Evolutionary conservation across 306 rosid genomes (phyloP).

Genomic region (Datisca glomerata): DNA sequence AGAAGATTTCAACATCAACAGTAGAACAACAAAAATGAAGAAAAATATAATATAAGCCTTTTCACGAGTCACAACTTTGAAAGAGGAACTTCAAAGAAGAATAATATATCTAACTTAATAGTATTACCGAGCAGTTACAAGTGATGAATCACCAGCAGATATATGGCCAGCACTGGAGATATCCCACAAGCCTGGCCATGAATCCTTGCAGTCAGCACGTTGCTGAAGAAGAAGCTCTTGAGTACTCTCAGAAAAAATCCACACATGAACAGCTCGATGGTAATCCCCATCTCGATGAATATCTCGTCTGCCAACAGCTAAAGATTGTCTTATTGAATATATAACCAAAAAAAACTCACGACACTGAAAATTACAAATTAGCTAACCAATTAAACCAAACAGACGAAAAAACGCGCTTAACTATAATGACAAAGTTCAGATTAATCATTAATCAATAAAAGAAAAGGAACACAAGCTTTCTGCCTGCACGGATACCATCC

Average conservation of each 20-base stretch:
- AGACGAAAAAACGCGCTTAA: too few species aligned
- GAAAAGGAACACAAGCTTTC: too few species aligned
- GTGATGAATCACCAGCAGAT: conserved; percentile 71
- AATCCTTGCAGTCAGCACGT: conserved; percentile 77
- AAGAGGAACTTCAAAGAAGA: not conserved
- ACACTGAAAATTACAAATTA: too few species aligned
- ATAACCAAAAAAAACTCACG: too few species aligned
- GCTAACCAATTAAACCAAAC: too few species aligned
- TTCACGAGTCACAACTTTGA: not conserved
- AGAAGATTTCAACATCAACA: too few species aligned
- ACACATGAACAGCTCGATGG: conserved; percentile 88
- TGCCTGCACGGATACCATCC: too few species aligned
- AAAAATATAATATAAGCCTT: not conserved
- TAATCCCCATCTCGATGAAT: conserved; percentile 94
- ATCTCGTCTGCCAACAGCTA: conserved; percentile 46
- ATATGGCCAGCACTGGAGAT: conserved; percentile 94
- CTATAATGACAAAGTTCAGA: too few species aligned
- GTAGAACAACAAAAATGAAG: too few species aligned
- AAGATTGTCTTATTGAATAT: too few species aligned
- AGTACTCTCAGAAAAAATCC: conserved; percentile 77
- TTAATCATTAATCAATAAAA: too few species aligned
- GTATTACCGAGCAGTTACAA: conserved; percentile 58
- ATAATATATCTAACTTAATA: not conserved
- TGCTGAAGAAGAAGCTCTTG: conserved; percentile 71
- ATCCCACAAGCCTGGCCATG: conserved; percentile 85